These are phyloP conservation scores for Logfia minima DNA, from an alignment of 129 eudicot species.

Conservation along the genomic window DNA sequence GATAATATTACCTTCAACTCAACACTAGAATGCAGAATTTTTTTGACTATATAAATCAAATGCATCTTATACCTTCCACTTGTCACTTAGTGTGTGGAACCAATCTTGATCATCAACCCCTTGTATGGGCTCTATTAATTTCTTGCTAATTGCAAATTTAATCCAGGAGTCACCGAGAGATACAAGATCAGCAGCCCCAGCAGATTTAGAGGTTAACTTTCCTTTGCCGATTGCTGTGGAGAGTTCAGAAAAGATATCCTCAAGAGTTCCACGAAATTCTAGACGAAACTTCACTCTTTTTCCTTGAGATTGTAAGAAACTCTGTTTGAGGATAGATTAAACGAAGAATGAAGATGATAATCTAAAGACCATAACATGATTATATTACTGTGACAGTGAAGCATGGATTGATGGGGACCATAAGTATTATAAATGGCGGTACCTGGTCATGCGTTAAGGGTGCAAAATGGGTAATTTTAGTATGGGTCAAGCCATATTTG, in stretches of 20 bases:
- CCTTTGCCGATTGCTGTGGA: constrained; percentile 45
- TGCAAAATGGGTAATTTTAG: not conserved
- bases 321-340: constrained; percentile 43
- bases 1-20: constrained; percentile 4
- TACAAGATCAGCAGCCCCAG: constrained; percentile 79
- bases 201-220: constrained; percentile 55
- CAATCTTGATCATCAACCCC: constrained; percentile 77
- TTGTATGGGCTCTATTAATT: constrained; percentile 69
- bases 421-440: not conserved
- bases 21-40: not conserved
- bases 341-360: constrained; percentile 14
- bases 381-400: not conserved
- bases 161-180: constrained; percentile 94
- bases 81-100: constrained; percentile 63
- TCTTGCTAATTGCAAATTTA: constrained; percentile 58
- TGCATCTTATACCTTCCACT: constrained; percentile 77
- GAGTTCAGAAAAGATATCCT: constrained; percentile 67
- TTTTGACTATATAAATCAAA: not conserved
- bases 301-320: constrained; percentile 87
- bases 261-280: constrained; percentile 68
- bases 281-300: constrained; percentile 62
- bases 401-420: not conserved
- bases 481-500: not conserved
- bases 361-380: constrained; percentile 4
- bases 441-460: not conserved